Evolutionary conservation across 305 asterid species (phyloP), one percentile per base, ranked within the genome.

Genomic region (Fraxinus albicans): DNA sequence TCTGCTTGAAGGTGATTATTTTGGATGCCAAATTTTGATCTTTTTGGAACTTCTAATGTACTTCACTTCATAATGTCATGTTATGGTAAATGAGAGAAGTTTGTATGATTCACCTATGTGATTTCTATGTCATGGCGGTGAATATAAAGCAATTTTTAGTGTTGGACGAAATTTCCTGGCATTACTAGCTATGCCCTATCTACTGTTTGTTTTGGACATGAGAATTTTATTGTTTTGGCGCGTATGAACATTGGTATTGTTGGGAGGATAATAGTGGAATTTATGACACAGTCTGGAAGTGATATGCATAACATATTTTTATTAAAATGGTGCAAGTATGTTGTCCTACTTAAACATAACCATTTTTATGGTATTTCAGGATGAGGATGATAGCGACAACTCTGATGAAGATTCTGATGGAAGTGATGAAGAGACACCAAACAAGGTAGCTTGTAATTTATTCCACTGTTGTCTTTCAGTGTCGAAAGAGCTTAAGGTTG

Each of bases 361-460:
- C 34, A 67, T 19, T 65, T 73, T 29, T 42, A 21, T 21, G 65
- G 9, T 77, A 69, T 79, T 85, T 73, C 85, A 89, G 82, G 95
- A 85, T 53, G 93, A 84, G 31, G 90, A 91, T 73, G 94, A 86
- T 58, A 83, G 86, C 60, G 90, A 85, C n/a, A 90, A 65, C 65
- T 80, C 86, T 27, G 91, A 81, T 21, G 92, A 88, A 23, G 91
- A 89, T 17, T 85, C 92, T 73, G 92, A 82, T 50, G 97, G 91
- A 33, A 89, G 92, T 60, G 98, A 91, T 15, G 95, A 93, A 82
- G 98, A 91, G 87, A 93, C 95, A 0, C 97, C 97, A 17, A 89
- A 90, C 87, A 93, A 94, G 98, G 98, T 94, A 83, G 8, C 17
- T 36, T 10, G 35, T 44, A 23, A 6, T 67, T 13, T 80, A 1